Base-by-base conservation (phyloP, 2,329 filamentous ascomycete genomes). In the Exophiala spinifera region DNA sequence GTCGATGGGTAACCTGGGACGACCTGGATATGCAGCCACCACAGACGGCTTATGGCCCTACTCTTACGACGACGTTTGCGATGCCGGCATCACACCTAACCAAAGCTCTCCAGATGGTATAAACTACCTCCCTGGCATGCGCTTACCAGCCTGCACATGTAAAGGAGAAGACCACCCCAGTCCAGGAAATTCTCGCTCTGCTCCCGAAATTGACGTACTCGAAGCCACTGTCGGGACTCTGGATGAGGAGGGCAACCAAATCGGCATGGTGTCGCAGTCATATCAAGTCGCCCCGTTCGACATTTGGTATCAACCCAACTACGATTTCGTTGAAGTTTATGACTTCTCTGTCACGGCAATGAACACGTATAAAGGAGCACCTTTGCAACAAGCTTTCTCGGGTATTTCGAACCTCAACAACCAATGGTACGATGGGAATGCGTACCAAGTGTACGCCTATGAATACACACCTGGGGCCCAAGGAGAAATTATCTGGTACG, bases 41-140 rank as follows among this genome's bases (percentile, higher is more conserved):
- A 88, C 85, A 0, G 85, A 89, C 58, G 86, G 86, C 3, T 76
- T 87, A 68, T 89, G 86, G 86, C 86, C 86, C 0, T 89, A 88
- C 72, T 87, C 82, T 61, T 89, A 89, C 65, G 76, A 83, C 61
- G 79, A 88, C 62, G 70, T 78, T 40, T 89, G 86, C 64, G 86
- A 89, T 67, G 76, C 78, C 20, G 86, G 86, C 21, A 88, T 89
- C 60, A 88, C 86, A 1, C 76, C 83, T 5, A 89, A 89, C 63
- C 86, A 89, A 66, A 88, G 85, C 63, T 79, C 83, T 14, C 71
- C 79, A 1, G 84, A 87, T 65, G 86, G 86, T 33, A 70, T 88
- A 46, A 88, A 77, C 66, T 84, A 71, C 60, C 74, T 89, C 1
- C 86, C 86, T 10, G 86, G 86, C 20, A 88, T 88, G 84, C 78